Percentiles rank a stretch among this genome's conserved stretches.
phyloP scores from a whole-genome alignment of 805 yeast species.

The Monosporozyma servazzii region DNA sequence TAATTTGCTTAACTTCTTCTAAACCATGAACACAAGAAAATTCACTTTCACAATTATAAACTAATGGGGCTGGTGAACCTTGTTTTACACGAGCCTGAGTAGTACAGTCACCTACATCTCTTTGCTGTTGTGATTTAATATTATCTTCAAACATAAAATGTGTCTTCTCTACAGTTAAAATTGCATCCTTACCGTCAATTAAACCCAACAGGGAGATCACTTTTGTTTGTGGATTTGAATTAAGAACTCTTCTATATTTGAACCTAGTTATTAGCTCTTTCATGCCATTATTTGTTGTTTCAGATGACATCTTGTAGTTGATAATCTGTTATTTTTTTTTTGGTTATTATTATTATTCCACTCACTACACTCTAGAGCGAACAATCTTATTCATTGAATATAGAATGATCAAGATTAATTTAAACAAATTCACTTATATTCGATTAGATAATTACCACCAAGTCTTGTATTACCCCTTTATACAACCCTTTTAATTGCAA shows the following conservation, averaged over 20 bases:
- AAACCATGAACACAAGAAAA: conserved; percentile 25
- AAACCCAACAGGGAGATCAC: conserved; percentile 57
- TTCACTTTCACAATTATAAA: conserved; percentile 22
- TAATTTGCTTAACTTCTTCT: conserved; percentile 32
- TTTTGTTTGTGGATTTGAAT: conserved; percentile 60
- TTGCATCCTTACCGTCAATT: conserved; percentile 53
- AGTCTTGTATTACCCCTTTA: no score
- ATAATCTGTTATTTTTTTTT: no score
- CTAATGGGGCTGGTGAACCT: conserved; percentile 10
- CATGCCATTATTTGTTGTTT: not conserved
- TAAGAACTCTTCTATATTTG: conserved; percentile 38
- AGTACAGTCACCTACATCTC: not conserved
- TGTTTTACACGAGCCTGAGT: not conserved
- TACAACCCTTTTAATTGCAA: no score
- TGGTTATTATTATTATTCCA: no score
- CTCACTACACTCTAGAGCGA: no score
- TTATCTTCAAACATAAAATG: conserved; percentile 40
- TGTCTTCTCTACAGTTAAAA: conserved; percentile 64
- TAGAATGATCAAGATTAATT: no score
- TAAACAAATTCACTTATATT: no score
- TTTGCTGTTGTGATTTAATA: not conserved
- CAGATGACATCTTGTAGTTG: not conserved
- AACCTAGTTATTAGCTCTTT: conserved; percentile 33
- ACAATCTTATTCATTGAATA: no score
- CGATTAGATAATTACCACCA: no score